A percentile compares a stretch with the other conserved stretches of the same genome.
Evolutionary conservation across 257 asterid genomes (phyloP).

Genomic region (Cordia subcordata): DNA sequence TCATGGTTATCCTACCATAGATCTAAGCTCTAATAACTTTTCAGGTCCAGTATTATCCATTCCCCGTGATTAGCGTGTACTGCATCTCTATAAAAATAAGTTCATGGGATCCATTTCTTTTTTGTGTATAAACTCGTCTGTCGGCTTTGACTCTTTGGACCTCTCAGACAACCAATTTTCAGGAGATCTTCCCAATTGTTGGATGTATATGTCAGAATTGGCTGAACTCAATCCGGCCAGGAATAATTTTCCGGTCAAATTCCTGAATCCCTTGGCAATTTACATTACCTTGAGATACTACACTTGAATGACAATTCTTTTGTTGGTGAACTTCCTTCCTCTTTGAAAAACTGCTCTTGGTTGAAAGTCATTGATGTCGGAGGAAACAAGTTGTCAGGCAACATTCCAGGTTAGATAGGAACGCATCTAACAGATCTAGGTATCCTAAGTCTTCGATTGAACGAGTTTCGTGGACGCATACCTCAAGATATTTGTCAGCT

Average conservation of each 20-base stretch:
- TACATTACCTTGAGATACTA: neutral
- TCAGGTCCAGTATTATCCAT: too few species aligned
- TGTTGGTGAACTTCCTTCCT: conserved; percentile 5
- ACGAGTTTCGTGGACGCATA: too few species aligned
- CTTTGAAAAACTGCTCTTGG: neutral
- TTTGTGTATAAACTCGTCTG: conserved; percentile 6
- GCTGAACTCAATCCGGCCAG: neutral
- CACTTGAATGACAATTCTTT: neutral
- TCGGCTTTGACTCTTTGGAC: neutral
- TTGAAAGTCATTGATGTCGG: conserved; percentile 14
- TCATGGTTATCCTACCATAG: conserved; percentile 2
- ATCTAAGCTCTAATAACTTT: conserved; percentile 18
- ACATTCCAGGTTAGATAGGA: too few species aligned
- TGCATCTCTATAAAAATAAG: conserved; percentile 25
- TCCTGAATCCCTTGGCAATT: conserved; percentile 13
- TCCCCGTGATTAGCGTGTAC: neutral
- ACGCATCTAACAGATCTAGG: too few species aligned
- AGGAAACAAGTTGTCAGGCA: conserved; percentile 6
- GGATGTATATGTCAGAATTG: conserved; percentile 5
- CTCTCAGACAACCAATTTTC: conserved; percentile 16
- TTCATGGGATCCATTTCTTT: conserved; percentile 25
- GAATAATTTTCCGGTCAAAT: conserved; percentile 15
- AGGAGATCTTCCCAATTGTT: conserved; percentile 27
- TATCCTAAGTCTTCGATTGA: too few species aligned
- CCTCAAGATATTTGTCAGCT: too few species aligned